These are phyloP conservation scores for Penicillium taxi DNA, from an alignment of 495 filamentous ascomycete species.

Conservation along the genomic window DNA sequence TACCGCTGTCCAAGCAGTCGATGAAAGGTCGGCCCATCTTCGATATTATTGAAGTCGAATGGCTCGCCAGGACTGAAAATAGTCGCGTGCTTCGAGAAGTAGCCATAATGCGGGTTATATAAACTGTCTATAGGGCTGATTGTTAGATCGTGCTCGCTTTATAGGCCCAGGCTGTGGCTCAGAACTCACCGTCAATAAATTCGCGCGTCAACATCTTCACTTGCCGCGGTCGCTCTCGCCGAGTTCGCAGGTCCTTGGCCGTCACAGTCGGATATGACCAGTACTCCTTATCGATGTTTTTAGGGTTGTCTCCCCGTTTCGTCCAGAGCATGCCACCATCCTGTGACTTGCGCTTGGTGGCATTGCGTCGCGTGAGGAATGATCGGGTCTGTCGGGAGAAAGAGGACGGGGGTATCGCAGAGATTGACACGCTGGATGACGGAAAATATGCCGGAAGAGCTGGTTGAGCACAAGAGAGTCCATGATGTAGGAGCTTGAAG, in stretches of 20 bases:
- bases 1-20: constrained; percentile 67
- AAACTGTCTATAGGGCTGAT: constrained; percentile 62
- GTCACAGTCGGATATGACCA: constrained; percentile 75
- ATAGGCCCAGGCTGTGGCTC: background rate
- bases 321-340: constrained; percentile 55
- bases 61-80: constrained; percentile 91
- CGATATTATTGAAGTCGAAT: constrained; percentile 78
- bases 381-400: constrained; percentile 31
- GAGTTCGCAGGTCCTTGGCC: constrained; percentile 59
- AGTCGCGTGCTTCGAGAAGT: constrained; percentile 94
- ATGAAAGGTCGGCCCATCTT: constrained; percentile 79
- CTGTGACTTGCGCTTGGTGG: constrained; percentile 23
- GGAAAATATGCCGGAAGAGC: constrained; percentile 77
- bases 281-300: constrained; percentile 73
- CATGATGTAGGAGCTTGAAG: constrained; percentile 50
- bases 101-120: constrained; percentile 96
- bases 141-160: constrained; percentile 5
- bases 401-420: constrained; percentile 31
- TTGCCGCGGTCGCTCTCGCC: constrained; percentile 68
- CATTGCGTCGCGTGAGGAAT: constrained; percentile 33
- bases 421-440: constrained; percentile 56
- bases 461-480: constrained; percentile 71
- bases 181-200: constrained; percentile 80
- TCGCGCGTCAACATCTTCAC: constrained; percentile 97
- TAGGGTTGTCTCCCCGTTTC: constrained; percentile 64